Conservation (phyloP, 331 rosid genomes). For the Stylosanthes scabra region DNA sequence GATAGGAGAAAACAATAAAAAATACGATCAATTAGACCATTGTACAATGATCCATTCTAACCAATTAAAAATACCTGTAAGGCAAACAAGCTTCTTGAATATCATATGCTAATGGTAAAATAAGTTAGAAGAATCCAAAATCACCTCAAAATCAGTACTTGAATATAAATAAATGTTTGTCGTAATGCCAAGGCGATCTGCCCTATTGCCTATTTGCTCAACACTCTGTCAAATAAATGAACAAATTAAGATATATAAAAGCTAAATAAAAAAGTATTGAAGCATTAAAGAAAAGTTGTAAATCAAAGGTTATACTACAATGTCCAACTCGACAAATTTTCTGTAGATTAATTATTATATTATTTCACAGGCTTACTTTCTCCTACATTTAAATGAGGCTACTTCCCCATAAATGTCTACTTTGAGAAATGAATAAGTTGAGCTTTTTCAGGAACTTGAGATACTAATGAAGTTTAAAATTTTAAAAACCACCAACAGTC, state of each 20-base stretch:
- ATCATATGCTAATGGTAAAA: not conserved
- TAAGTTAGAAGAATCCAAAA: slow-evolving; percentile 12
- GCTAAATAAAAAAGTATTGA: slow-evolving; percentile 8
- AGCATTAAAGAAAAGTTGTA: slow-evolving; percentile 13
- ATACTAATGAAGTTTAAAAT: not conserved
- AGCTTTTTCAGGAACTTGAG: slow-evolving; percentile 1
- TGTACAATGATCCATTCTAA: slow-evolving; percentile 6
- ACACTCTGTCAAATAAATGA: slow-evolving; percentile 68
- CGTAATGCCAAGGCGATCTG: slow-evolving; percentile 78
- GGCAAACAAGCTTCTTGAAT: not conserved
- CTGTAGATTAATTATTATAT: not conserved
- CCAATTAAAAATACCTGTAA: slow-evolving; percentile 23
- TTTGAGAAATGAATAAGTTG: not conserved
- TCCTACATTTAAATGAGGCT: not conserved
- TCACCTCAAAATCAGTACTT: slow-evolving; percentile 89
- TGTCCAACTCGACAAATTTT: not conserved
- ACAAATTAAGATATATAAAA: slow-evolving; percentile 9
- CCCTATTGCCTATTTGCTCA: slow-evolving; percentile 93
- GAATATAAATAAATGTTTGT: slow-evolving; percentile 83
- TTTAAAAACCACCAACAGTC: too few relatives aligned
- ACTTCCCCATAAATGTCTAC: too few relatives aligned
- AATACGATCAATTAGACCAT: slow-evolving; percentile 4
- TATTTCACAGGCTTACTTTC: not conserved
- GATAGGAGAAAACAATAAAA: slow-evolving; percentile 13
- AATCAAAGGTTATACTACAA: slow-evolving; percentile 22